Conservation (phyloP, 2,329 filamentous ascomycete species). For the Trichoderma brevicompactum region DNA sequence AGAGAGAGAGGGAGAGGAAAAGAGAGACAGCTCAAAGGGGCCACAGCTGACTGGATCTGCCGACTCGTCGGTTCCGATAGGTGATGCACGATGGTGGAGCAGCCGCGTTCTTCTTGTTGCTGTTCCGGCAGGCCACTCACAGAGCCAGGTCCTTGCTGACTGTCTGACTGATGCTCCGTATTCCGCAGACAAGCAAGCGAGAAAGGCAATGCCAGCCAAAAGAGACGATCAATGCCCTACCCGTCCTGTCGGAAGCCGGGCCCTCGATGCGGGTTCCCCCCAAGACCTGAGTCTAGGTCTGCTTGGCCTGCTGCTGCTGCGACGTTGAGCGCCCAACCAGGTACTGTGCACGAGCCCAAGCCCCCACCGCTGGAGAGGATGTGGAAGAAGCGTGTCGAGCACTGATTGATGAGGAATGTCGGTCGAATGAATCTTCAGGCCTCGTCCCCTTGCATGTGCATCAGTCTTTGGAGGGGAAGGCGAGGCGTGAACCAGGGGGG, state of each 20-base stretch:
- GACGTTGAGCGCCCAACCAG: constrained; percentile 24
- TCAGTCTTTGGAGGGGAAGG: constrained; percentile 5
- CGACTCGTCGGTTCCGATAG: constrained; percentile 23
- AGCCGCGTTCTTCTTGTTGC: constrained; percentile 6
- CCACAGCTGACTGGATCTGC: constrained; percentile 22
- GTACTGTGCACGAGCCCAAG: constrained; percentile 17
- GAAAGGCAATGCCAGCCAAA: background rate
- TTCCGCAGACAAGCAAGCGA: background rate
- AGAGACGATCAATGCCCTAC: constrained; percentile 20
- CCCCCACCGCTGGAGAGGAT: constrained; percentile 17
- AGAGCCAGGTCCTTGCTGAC: background rate
- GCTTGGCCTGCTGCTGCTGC: constrained; percentile 6
- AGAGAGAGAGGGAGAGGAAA: background rate
- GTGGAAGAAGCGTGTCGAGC: constrained; percentile 25
- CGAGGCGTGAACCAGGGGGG: constrained; percentile 22
- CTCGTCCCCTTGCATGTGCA: constrained; percentile 25
- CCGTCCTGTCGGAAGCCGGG: constrained; percentile 24
- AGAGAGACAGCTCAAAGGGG: constrained; percentile 15
- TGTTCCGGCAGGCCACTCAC: background rate
- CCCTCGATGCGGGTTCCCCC: constrained; percentile 7
- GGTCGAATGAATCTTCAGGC: constrained; percentile 17
- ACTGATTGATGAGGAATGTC: constrained; percentile 28
- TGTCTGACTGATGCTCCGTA: constrained; percentile 8
- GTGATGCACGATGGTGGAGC: constrained; percentile 19
- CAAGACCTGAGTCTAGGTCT: background rate